phyloP scores from a whole-genome alignment of 768 basidiomycete genomes.

The Hydnomerulius pinastri region DNA sequence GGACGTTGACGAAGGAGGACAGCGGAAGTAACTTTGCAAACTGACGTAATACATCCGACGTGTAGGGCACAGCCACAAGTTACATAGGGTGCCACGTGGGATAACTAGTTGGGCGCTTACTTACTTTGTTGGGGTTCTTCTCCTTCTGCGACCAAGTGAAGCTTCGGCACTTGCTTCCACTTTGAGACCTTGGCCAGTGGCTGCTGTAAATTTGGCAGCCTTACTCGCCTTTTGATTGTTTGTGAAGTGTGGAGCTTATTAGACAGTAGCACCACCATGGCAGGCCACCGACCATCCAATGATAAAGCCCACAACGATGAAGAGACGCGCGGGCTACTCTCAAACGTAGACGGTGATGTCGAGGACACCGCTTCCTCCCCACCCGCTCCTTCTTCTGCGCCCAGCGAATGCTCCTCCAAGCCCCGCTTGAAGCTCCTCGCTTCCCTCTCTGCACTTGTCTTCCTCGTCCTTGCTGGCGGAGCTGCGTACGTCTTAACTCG shows the following conservation, averaged over 20 bases:
- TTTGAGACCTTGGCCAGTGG: no score
- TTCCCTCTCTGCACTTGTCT: conserved; percentile 13
- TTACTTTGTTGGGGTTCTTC: background rate
- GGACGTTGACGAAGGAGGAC: no score
- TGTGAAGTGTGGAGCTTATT: no score
- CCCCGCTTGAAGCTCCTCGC: conserved; percentile 13
- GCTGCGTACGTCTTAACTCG: conserved; percentile 7
- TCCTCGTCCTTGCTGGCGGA: conserved; percentile 15
- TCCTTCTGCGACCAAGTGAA: background rate
- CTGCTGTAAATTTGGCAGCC: no score
- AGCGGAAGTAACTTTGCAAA: no score
- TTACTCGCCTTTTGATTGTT: no score
- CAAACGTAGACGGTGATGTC: conserved; percentile 11
- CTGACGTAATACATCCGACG: no score
- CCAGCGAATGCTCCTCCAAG: background rate
- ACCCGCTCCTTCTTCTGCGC: background rate
- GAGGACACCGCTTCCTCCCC: conserved; percentile 1
- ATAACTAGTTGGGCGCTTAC: no score
- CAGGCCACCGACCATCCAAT: background rate
- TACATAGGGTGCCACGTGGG: no score
- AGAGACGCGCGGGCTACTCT: conserved; percentile 25
- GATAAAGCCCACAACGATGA: conserved; percentile 18
- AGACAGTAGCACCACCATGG: background rate
- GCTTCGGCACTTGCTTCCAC: no score
- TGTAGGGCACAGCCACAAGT: conserved; percentile 28